Conservation (phyloP, 257 asterid genomes). For the Scutellaria galericulata region DNA sequence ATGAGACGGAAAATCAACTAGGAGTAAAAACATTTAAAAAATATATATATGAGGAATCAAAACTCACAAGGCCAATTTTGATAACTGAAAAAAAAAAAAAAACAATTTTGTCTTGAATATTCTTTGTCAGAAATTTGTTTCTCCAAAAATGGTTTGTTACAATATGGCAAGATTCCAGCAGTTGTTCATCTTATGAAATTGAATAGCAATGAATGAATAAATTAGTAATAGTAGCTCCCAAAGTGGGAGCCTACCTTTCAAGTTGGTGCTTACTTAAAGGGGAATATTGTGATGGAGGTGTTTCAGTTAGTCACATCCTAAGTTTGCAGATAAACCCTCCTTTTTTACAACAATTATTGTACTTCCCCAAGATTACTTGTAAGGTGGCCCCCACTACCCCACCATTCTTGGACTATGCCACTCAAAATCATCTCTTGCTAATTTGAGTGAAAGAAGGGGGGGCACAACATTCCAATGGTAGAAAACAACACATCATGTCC, state of each 20-base stretch:
- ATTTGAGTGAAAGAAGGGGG: constrained; percentile 18
- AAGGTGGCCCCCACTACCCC: constrained; percentile 9
- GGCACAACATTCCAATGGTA: constrained; percentile 28
- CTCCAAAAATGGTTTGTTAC: too few species aligned
- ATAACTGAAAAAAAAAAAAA: too few species aligned
- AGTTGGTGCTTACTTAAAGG: constrained; percentile 35
- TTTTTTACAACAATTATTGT: constrained; percentile 41
- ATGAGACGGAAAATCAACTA: too few species aligned
- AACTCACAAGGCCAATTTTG: too few species aligned
- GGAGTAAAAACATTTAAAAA: too few species aligned
- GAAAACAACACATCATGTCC: constrained; percentile 38
- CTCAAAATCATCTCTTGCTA: constrained; percentile 28
- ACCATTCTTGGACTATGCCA: constrained; percentile 39
- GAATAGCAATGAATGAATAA: neutral
- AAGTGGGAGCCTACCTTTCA: constrained; percentile 15
- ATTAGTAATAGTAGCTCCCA: neutral
- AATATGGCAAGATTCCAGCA: neutral
- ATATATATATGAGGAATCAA: too few species aligned
- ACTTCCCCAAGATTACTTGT: constrained; percentile 23
- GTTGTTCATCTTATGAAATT: neutral
- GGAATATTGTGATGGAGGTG: constrained; percentile 55
- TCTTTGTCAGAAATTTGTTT: too few species aligned
- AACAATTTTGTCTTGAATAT: too few species aligned
- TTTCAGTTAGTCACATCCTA: constrained; percentile 56
- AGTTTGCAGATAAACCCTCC: constrained; percentile 37